Base-by-base conservation (phyloP, 306 rosid species). In the Cicer pinnatifidum region DNA sequence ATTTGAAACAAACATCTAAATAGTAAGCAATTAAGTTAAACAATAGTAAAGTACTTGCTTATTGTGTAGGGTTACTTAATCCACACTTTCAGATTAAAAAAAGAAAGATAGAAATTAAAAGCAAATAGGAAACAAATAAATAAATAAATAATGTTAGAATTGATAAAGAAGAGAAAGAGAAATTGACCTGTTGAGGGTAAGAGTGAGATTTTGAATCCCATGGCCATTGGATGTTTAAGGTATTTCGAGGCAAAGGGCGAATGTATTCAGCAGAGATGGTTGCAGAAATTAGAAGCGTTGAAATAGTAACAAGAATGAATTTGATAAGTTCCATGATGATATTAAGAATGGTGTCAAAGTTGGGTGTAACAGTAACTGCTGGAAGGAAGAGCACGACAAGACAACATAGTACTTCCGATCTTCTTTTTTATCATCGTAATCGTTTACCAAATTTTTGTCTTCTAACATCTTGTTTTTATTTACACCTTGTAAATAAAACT, bases 211-310 rank as follows among this genome's bases (percentile, higher is more conserved):
- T 77, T 2, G 37, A 67, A 72, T 17, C 41, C 89, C 84, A 78
- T 76, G 86, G 82, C 86, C 82, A 79, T 74, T 85, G 82, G 66
- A 91, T 43, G 5, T 74, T 68, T 10, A 94, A 88, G 76, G 85
- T 64, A 62, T 86, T 48, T 6, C 96, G 90, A 44, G 96, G 97
- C 11, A 52, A 84, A 67, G 98, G 96, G 35, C 97, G 92, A 65
- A 91, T 70, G 12, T 94, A 94, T 20, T 86, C 88, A 11, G 81
- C 88, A 8, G 79, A 56, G 68, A 48, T 67, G 47, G 85, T 71
- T 11, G 83, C 67, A 20, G 59, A 44, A 45, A 28, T 28, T 28
- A 68, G 8, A 46, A 81, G 48, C 17, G 71, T 50, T 23, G 75
- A 4, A 43, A 78, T 57, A 6, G 11, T 5, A 19, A 80, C 28